Evolutionary conservation across 2,329 filamentous ascomycete genomes (phyloP), one percentile per base, ranked within the genome.

Genomic region (Colletotrichum cereale): DNA sequence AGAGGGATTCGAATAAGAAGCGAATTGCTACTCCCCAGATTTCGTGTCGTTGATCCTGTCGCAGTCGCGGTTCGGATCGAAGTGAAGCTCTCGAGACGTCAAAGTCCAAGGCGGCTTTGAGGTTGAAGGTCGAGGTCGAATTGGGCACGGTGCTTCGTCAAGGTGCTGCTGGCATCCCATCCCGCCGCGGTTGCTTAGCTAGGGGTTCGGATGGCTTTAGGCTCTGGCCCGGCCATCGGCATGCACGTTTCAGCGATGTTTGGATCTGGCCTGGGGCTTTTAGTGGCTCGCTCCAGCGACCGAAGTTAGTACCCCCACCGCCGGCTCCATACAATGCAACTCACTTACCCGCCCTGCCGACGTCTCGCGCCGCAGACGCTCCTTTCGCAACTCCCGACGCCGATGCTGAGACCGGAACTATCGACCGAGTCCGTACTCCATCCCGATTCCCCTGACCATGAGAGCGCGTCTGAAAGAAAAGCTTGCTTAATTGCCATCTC

Each of bases 191-290:
- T 24, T 29, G 29, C 16, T 29, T 56, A 40, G 52, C 63, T 67
- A 71, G 67, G 67, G 64, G 34, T 11, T 57, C 55, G 62, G 47
- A 50, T 48, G 36, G n/a, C n/a, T 47, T n/a, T 47, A 47, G 42
- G 56, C 52, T 58, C 57, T 60, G 61, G 67, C 50, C 55, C 50
- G 72, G 69, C 72, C 69, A 53, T 62, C 36, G 36, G 38, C 52
- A 56, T 58, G 69, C 68, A 69, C 61, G 72, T 73, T 72, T 69
- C 72, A 72, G 69, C 56, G 65, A 40, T 53, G 69, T 72, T 67
- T 66, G 69, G 64, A 58, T 68, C 36, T 50, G n/a, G 14, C n/a
- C 64, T 29, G 56, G 64, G 38, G 50, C 67, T 65, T 2, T 64
- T 62, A 68, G 58, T 72, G 58, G 52, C 18, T 68, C 44, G 38